phyloP scores from a whole-genome alignment of 2,329 filamentous ascomycete genomes.

The Calonectria henricotiae region DNA sequence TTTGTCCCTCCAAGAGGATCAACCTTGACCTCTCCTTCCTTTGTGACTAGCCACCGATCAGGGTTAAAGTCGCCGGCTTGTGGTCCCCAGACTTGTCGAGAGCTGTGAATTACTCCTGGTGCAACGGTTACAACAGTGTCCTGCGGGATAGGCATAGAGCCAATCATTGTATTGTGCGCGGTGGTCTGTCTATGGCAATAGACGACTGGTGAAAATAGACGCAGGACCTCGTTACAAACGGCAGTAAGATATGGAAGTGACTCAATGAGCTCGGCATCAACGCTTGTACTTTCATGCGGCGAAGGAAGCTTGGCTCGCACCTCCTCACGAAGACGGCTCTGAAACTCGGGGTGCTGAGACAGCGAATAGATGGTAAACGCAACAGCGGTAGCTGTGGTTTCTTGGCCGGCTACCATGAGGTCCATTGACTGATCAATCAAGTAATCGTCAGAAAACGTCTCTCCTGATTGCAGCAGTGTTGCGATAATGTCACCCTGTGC shows the following conservation, averaged over 20 bases:
- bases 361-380: conserved; percentile 22
- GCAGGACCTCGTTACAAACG: conserved; percentile 33
- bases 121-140: conserved; percentile 31
- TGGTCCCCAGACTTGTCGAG: conserved; percentile 27
- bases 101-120: conserved; percentile 28
- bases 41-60: conserved; percentile 24
- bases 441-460: conserved; percentile 37
- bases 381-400: conserved; percentile 33
- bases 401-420: conserved; percentile 31
- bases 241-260: conserved; percentile 30
- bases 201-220: conserved; percentile 26
- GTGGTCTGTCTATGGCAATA: conserved; percentile 32
- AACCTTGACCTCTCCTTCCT: conserved; percentile 34
- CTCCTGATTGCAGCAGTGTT: conserved; percentile 39
- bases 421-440: conserved; percentile 35
- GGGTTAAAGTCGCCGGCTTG: conserved; percentile 25
- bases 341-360: conserved; percentile 25
- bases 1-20: conserved; percentile 40
- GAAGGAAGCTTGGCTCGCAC: conserved; percentile 30
- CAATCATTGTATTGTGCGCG: conserved; percentile 23
- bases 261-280: conserved; percentile 32
- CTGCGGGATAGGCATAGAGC: conserved; percentile 11
- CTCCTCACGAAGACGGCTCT: conserved; percentile 30
- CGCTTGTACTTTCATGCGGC: background rate
- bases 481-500: conserved; percentile 37